A percentile compares a stretch with the other conserved stretches of the same genome.
Conservation (phyloP, 208 protist species). For the Vickermania ingenoplastis region DNA sequence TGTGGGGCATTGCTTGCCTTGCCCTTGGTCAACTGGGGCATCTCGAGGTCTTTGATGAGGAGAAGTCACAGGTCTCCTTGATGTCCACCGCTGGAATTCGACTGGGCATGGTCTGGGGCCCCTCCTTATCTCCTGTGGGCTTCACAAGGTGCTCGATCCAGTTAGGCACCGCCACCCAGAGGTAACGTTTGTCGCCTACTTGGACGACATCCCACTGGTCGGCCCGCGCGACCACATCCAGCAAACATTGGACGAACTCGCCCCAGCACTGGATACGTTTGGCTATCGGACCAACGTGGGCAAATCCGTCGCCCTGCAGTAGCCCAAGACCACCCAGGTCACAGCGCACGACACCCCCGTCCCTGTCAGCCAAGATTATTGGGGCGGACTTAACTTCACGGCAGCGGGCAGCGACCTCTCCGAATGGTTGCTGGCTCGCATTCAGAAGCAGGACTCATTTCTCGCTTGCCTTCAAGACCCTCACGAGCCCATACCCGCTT, state of each 20-base stretch:
- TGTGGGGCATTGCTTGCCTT: slow-evolving; percentile 12
- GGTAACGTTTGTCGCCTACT: slow-evolving; percentile 14
- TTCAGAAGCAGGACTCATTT: slow-evolving; percentile 6
- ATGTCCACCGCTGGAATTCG: slow-evolving; percentile 18
- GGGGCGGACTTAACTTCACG: slow-evolving; percentile 13
- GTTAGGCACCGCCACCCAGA: slow-evolving; percentile 1
- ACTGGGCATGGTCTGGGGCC: slow-evolving; percentile 27
- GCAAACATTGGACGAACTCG: slow-evolving; percentile 6
- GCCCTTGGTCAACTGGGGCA: slow-evolving; percentile 8
- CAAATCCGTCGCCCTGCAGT: slow-evolving; percentile 11
- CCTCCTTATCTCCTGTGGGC: slow-evolving; percentile 18
- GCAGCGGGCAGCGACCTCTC: neutral
- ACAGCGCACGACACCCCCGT: neutral
- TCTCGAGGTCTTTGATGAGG: slow-evolving; percentile 16
- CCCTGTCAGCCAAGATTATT: slow-evolving; percentile 10
- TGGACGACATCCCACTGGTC: slow-evolving; percentile 22
- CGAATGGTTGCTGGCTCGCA: slow-evolving; percentile 5
- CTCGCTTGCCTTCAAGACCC: slow-evolving; percentile 4
- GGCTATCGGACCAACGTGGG: slow-evolving; percentile 18
- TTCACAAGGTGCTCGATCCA: slow-evolving; percentile 5
- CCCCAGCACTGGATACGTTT: slow-evolving; percentile 4
- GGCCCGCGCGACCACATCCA: slow-evolving; percentile 4
- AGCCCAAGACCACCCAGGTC: neutral
- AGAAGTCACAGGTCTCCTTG: neutral
- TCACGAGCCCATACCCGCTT: neutral